Evolutionary conservation across 495 filamentous ascomycete species (phyloP).

Genomic region (Trichoderma reesei): DNA sequence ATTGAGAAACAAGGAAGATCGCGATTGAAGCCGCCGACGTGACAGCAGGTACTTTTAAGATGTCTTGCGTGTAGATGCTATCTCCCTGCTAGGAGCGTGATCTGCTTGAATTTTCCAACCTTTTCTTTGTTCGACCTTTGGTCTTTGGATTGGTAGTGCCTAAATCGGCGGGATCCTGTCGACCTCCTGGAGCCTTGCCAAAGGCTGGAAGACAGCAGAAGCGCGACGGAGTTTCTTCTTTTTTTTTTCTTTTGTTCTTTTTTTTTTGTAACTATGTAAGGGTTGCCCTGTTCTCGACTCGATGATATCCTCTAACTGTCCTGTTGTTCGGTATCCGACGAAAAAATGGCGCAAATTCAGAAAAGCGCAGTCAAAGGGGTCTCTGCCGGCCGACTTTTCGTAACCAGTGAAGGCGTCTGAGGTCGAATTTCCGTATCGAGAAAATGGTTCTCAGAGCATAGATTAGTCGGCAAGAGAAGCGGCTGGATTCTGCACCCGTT

Average conservation of each 20-base stretch:
- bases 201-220: neutral
- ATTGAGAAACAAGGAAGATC: neutral
- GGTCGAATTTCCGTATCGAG: conserved; percentile 2
- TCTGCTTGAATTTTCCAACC: conserved; percentile 6
- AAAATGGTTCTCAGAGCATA: neutral
- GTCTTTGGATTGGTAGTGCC: neutral
- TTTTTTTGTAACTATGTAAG: conserved; percentile 1
- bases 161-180: neutral
- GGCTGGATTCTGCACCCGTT: neutral
- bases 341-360: neutral
- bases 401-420: conserved; percentile 30
- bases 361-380: neutral
- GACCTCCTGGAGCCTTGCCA: neutral
- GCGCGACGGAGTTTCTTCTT: neutral
- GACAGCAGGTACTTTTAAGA: neutral
- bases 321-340: neutral
- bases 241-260: too few relatives aligned
- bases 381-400: conserved; percentile 16
- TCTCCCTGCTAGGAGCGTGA: too few relatives aligned
- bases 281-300: neutral
- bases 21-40: neutral
- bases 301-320: neutral
- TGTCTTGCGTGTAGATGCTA: too few relatives aligned
- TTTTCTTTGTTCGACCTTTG: neutral
- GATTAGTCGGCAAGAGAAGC: conserved; percentile 3